Evolutionary conservation across 2,329 filamentous ascomycete genomes (phyloP).

Genomic region (Ceratocystis papillata): DNA sequence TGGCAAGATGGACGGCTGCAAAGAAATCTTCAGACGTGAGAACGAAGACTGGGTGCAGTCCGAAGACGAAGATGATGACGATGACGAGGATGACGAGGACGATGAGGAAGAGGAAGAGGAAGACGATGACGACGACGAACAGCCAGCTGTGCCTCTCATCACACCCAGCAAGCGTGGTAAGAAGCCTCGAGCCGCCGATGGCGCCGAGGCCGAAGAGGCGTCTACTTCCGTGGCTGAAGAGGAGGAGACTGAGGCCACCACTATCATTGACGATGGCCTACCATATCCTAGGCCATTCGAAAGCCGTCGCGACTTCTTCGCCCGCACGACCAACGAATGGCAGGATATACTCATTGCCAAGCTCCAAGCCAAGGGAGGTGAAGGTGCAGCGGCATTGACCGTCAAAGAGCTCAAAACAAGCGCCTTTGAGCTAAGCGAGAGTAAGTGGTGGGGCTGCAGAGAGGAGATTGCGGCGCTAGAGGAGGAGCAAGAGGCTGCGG

Average conservation of each 20-base stretch:
- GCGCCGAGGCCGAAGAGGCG: conserved; percentile 36
- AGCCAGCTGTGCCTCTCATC: conserved; percentile 35
- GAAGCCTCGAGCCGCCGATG: conserved; percentile 37
- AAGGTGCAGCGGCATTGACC: conserved; percentile 51
- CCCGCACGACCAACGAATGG: conserved; percentile 78
- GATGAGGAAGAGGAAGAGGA: conserved; percentile 42
- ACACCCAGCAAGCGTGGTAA: conserved; percentile 49
- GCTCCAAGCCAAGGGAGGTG: conserved; percentile 55
- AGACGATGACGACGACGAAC: conserved; percentile 39
- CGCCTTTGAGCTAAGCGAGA: conserved; percentile 83
- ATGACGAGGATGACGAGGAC: conserved; percentile 45
- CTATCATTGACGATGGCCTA: conserved; percentile 56
- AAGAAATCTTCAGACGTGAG: conserved; percentile 77
- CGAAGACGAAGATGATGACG: conserved; percentile 51
- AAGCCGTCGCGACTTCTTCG: conserved; percentile 81
- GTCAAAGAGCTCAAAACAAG: conserved; percentile 88
- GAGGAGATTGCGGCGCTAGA: conserved; percentile 87
- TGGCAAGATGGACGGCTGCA: conserved; percentile 89
- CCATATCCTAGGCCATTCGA: conserved; percentile 81
- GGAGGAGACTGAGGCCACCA: conserved; percentile 39
- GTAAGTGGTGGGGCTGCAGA: conserved; percentile 97
- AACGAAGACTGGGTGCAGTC: conserved; percentile 68
- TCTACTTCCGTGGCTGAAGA: conserved; percentile 34
- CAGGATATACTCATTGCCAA: conserved; percentile 73
- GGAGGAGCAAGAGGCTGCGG: conserved; percentile 90